Conservation (phyloP, 495 filamentous ascomycete genomes). For the Daldinia loculata region DNA sequence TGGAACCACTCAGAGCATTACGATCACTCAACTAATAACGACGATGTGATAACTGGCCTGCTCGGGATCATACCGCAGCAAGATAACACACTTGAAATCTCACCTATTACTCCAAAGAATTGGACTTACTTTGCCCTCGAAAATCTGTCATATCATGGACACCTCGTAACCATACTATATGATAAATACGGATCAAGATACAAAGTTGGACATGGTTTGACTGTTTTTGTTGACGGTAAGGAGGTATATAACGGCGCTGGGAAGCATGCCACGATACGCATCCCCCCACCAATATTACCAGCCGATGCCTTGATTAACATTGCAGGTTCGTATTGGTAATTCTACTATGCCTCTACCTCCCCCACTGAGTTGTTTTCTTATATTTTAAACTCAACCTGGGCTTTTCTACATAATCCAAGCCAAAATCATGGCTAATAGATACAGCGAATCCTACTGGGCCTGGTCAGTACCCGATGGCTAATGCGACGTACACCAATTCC, state of each 20-base stretch:
- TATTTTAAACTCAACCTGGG: background rate
- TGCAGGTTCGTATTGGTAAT: slow-evolving; percentile 31
- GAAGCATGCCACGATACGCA: slow-evolving; percentile 25
- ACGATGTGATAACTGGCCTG: slow-evolving; percentile 58
- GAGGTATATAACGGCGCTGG: slow-evolving; percentile 39
- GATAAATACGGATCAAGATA: slow-evolving; percentile 53
- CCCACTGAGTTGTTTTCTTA: background rate
- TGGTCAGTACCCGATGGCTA: slow-evolving; percentile 48
- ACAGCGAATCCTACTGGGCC: slow-evolving; percentile 52
- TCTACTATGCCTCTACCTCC: background rate
- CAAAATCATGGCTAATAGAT: slow-evolving; percentile 6
- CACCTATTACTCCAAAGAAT: slow-evolving; percentile 52
- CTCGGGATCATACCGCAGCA: slow-evolving; percentile 52
- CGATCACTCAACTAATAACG: slow-evolving; percentile 56
- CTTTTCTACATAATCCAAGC: background rate
- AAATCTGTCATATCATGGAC: slow-evolving; percentile 56
- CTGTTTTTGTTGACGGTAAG: slow-evolving; percentile 50
- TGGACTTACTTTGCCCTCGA: slow-evolving; percentile 59
- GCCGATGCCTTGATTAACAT: slow-evolving; percentile 50
- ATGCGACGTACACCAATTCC: slow-evolving; percentile 48
- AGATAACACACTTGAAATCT: slow-evolving; percentile 49
- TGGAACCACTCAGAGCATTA: slow-evolving; percentile 58
- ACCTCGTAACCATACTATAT: slow-evolving; percentile 53
- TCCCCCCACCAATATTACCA: slow-evolving; percentile 34
- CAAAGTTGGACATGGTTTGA: slow-evolving; percentile 44